A percentile compares a stretch with the other conserved stretches of the same genome.
phyloP scores from a whole-genome alignment of 2,329 filamentous ascomycete genomes.

The Cladosporium sp. region DNA sequence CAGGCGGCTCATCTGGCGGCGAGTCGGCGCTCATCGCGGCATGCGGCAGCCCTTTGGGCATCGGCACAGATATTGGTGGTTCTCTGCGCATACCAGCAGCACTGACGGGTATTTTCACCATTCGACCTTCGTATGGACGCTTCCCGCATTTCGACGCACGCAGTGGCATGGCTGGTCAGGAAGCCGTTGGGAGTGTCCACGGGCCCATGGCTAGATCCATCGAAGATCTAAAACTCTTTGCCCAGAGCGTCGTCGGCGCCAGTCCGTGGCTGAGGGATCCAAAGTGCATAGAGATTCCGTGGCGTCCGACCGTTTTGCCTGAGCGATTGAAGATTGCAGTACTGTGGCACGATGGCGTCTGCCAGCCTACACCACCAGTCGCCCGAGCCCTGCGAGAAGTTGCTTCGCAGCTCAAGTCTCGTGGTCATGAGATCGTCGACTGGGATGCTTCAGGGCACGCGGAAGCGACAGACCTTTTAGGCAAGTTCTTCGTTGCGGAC shows the following conservation, averaged over 20 bases:
- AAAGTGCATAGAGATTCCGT: slow-evolving; percentile 50
- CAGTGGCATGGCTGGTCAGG: slow-evolving; percentile 61
- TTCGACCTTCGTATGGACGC: slow-evolving; percentile 55
- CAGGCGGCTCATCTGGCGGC: slow-evolving; percentile 64
- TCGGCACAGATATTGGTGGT: slow-evolving; percentile 62
- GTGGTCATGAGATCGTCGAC: slow-evolving; percentile 54
- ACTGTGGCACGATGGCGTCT: slow-evolving; percentile 56
- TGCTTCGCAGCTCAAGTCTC: slow-evolving; percentile 47
- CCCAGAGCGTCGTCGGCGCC: slow-evolving; percentile 38
- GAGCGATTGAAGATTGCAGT: slow-evolving; percentile 58
- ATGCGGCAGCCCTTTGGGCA: slow-evolving; percentile 55
- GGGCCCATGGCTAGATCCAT: slow-evolving; percentile 58
- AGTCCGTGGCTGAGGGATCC: slow-evolving; percentile 53
- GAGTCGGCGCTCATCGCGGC: slow-evolving; percentile 61
- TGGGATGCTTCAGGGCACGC: slow-evolving; percentile 53
- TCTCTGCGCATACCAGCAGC: slow-evolving; percentile 54
- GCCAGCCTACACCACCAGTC: slow-evolving; percentile 58
- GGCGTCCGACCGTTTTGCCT: slow-evolving; percentile 41
- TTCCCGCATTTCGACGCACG: slow-evolving; percentile 54
- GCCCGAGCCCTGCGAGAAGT: slow-evolving; percentile 53
- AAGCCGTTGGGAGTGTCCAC: slow-evolving; percentile 60
- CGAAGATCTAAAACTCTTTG: slow-evolving; percentile 45
- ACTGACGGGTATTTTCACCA: slow-evolving; percentile 55
- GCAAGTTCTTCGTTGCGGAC: slow-evolving; percentile 46
- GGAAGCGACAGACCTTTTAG: slow-evolving; percentile 47